phyloP scores from a whole-genome alignment of 2,329 filamentous ascomycete species.

The Aspergillus carbonarius region DNA sequence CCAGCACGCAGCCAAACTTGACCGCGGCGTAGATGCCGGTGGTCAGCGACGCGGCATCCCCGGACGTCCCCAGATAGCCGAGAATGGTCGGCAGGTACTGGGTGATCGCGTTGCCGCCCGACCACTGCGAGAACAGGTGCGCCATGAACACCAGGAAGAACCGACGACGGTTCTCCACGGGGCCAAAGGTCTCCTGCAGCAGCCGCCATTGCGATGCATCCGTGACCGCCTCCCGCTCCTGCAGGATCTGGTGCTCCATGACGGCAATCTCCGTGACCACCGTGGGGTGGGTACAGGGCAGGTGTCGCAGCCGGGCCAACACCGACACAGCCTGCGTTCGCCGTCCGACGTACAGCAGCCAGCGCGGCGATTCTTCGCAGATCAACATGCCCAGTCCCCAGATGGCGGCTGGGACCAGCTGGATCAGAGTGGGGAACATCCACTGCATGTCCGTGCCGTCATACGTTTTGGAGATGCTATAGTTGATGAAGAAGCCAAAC shows the following conservation, averaged over 20 bases:
- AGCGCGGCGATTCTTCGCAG: constrained; percentile 23
- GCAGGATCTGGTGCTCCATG: constrained; percentile 33
- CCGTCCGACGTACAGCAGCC: constrained; percentile 17
- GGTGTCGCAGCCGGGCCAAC: constrained; percentile 28
- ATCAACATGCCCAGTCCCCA: constrained; percentile 18
- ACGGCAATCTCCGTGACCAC: constrained; percentile 24
- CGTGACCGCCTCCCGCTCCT: constrained; percentile 36
- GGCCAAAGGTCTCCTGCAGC: constrained; percentile 38
- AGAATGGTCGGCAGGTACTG: constrained; percentile 48
- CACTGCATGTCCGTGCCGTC: constrained; percentile 19
- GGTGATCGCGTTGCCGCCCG: constrained; percentile 47
- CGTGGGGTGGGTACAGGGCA: constrained; percentile 39
- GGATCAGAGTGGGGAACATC: constrained; percentile 24
- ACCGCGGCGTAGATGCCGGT: constrained; percentile 46
- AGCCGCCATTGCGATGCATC: constrained; percentile 33
- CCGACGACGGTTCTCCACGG: constrained; percentile 41
- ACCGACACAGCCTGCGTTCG: constrained; percentile 20
- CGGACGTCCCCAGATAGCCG: constrained; percentile 37
- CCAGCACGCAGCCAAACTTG: constrained; percentile 45
- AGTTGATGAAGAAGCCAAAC: constrained; percentile 1
- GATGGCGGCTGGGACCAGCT: constrained; percentile 18
- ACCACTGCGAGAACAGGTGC: constrained; percentile 46
- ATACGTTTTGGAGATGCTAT: constrained; percentile 7
- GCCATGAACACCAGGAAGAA: constrained; percentile 41
- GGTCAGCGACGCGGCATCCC: constrained; percentile 38